Percentiles rank a stretch among this genome's conserved stretches.
These are phyloP conservation scores for Candida xiaguanensis DNA, from an alignment of 805 yeast species.

Conservation along the genomic window DNA sequence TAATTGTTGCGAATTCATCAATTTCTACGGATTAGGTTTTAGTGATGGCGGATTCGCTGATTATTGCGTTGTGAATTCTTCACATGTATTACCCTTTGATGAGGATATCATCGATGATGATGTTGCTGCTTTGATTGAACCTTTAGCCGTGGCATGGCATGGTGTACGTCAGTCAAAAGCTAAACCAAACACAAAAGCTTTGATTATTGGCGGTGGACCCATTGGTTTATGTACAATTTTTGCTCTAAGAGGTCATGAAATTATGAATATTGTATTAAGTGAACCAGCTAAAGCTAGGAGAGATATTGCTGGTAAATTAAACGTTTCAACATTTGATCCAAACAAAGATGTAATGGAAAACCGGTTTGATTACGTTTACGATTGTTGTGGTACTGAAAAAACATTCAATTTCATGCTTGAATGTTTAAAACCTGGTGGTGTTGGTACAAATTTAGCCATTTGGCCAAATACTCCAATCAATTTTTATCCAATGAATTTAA, in stretches of 20 bases:
- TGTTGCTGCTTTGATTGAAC: slow-evolving; percentile 54
- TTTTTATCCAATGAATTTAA: slow-evolving; percentile 51
- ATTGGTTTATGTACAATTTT: slow-evolving; percentile 57
- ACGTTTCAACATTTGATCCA: slow-evolving; percentile 32
- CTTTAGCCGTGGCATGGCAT: slow-evolving; percentile 59
- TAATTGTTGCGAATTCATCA: slow-evolving; percentile 49
- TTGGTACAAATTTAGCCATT: slow-evolving; percentile 57
- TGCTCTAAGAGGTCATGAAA: slow-evolving; percentile 43
- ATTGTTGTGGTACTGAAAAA: slow-evolving; percentile 53
- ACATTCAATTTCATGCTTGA: slow-evolving; percentile 50
- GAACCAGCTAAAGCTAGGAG: slow-evolving; percentile 57
- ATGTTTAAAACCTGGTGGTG: slow-evolving; percentile 50
- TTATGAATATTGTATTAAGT: slow-evolving; percentile 48
- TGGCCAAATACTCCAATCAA: slow-evolving; percentile 53
- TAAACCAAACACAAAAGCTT: slow-evolving; percentile 37
- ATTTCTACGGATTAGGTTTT: slow-evolving; percentile 55
- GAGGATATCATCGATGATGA: slow-evolving; percentile 34
- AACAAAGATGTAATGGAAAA: slow-evolving; percentile 25
- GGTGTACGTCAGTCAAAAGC: slow-evolving; percentile 45
- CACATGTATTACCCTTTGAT: slow-evolving; percentile 41
- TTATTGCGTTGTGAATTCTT: slow-evolving; percentile 38
- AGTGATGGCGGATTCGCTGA: slow-evolving; percentile 56
- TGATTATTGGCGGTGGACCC: slow-evolving; percentile 61
- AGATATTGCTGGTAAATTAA: slow-evolving; percentile 48
- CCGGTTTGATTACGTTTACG: slow-evolving; percentile 44